Conservation (phyloP, 768 basidiomycete genomes). For the Podaxis sp. region DNA sequence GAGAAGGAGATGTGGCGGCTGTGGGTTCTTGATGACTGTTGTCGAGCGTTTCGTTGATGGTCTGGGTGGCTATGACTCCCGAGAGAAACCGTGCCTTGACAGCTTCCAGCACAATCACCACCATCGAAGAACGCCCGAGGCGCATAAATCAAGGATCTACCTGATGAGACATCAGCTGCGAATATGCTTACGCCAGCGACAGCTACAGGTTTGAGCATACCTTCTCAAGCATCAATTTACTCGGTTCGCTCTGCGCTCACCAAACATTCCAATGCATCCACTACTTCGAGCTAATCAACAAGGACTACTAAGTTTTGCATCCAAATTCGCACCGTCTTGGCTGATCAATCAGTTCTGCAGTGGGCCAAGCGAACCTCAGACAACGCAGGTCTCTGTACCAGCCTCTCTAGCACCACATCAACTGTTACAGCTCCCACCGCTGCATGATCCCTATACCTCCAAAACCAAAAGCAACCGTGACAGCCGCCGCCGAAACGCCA, state of each 20-base stretch:
- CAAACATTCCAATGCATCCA: constrained; percentile 19
- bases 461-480: constrained; percentile 19
- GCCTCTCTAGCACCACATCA: constrained; percentile 34
- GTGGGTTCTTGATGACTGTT: too few species aligned
- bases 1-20: too few species aligned
- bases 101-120: constrained; percentile 44
- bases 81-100: constrained; percentile 51
- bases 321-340: constrained; percentile 77
- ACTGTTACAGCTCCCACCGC: constrained; percentile 32
- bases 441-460: constrained; percentile 36
- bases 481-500: constrained; percentile 31
- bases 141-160: constrained; percentile 48
- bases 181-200: constrained; percentile 22
- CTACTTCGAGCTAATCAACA: constrained; percentile 28
- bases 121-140: constrained; percentile 73
- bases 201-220: constrained; percentile 45
- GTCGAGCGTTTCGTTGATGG: too few species aligned
- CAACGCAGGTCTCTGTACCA: constrained; percentile 52
- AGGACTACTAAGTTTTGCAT: constrained; percentile 45
- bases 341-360: constrained; percentile 74
- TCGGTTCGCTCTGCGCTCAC: constrained; percentile 51
- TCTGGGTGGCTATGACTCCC: too few species aligned
- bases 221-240: constrained; percentile 64
- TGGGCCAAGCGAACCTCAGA: constrained; percentile 62
- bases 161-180: constrained; percentile 39